Evolutionary conservation across 345 rosid genomes (phyloP), one percentile per base, ranked within the genome.

Genomic region (Excoecaria agallocha): DNA sequence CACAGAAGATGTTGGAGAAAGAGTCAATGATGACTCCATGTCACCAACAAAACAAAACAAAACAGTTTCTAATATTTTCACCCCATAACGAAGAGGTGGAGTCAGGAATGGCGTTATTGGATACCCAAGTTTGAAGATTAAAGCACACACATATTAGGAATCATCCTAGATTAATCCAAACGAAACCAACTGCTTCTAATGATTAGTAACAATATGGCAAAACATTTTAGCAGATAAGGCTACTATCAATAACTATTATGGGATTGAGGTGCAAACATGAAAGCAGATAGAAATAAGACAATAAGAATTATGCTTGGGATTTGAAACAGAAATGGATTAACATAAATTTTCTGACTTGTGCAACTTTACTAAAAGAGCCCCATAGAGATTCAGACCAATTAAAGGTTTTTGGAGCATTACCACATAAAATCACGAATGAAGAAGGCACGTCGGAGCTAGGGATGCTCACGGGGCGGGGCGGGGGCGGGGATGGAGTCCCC

Each of bases 391-490:
- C 6, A 35, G 6, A 70, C 22, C 51, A 51, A 37, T 22, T 8
- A 70, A 20, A 63, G 69, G 55, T 15, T 62, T 20, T n/a, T 48
- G 62, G 74, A 78, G 70, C 59, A 75, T 85, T 90, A 90, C 98
- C 98, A 94, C 97, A 94, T 94, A 61, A 92, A 82, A 85, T 94
- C 98, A 15, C 97, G 97, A 76, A 88, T 83, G 71, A 94, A 89
- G 74, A 94, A 83, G 5, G 98, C 97, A 66, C 97, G 94, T 49
- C n/a, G n/a, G n/a, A n/a, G n/a, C n/a, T n/a, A n/a, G n/a, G n/a
- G n/a, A n/a, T n/a, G n/a, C n/a, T n/a, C n/a, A n/a, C n/a, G n/a
- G n/a, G n/a, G n/a, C n/a, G n/a, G n/a, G n/a, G n/a, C n/a, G n/a
- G n/a, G n/a, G n/a, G n/a, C n/a, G n/a, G n/a, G n/a, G n/a, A n/a